Evolutionary conservation across 306 rosid species (phyloP).

Genomic region (Begonia loranthoides): DNA sequence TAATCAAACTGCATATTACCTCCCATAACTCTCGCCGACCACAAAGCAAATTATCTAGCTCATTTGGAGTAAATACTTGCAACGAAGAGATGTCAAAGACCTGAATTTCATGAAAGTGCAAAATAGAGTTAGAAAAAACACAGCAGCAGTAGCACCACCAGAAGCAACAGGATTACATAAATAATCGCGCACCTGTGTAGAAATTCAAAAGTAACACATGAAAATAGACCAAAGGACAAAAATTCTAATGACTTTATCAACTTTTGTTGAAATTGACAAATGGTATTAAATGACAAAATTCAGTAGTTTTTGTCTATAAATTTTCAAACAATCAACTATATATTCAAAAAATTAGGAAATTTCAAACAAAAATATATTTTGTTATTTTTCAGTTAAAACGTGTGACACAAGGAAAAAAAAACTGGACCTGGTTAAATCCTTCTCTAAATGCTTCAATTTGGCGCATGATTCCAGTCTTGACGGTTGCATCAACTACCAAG

Average conservation of each 20-base stretch:
- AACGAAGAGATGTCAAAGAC: conserved; percentile 80
- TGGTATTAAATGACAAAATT: too few relatives aligned
- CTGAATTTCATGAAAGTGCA: conserved; percentile 19
- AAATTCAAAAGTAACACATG: too few relatives aligned
- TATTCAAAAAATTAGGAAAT: too few relatives aligned
- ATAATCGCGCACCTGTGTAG: too few relatives aligned
- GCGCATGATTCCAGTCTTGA: conserved; percentile 68
- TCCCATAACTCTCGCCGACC: conserved; percentile 98
- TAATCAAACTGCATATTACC: conserved; percentile 26
- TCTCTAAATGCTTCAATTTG: conserved; percentile 91
- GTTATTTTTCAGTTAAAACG: too few relatives aligned
- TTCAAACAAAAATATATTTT: too few relatives aligned
- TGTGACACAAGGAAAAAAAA: not conserved
- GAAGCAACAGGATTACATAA: too few relatives aligned
- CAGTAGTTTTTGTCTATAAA: too few relatives aligned
- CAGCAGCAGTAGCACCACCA: not conserved
- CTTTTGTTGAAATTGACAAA: too few relatives aligned
- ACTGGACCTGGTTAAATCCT: conserved; percentile 85
- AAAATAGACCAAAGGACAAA: too few relatives aligned
- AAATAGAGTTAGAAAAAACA: not conserved
- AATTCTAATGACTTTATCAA: too few relatives aligned
- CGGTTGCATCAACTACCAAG: conserved; percentile 71
- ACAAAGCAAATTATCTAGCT: conserved; percentile 86
- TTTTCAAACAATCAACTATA: too few relatives aligned
- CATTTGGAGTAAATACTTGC: conserved; percentile 77